These are phyloP conservation scores for Fusarium euwallaceae DNA, from an alignment of 2,329 filamentous ascomycete genomes.

Conservation along the genomic window DNA sequence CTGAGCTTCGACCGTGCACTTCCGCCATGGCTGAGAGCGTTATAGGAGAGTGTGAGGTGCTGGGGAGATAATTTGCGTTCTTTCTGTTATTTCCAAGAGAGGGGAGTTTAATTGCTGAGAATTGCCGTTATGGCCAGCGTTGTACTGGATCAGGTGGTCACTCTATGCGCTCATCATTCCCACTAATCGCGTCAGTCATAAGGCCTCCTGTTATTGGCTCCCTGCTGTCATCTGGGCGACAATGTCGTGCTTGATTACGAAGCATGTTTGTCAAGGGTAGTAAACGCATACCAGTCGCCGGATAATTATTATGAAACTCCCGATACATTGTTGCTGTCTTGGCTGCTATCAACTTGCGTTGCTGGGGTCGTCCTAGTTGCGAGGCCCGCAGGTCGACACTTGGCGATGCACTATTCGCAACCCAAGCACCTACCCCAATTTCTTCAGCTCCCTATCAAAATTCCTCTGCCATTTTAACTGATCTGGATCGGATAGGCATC, in stretches of 20 bases:
- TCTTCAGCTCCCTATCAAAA: no score
- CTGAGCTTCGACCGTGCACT: background rate
- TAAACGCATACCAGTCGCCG: background rate
- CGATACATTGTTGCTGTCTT: background rate
- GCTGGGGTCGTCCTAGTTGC: background rate
- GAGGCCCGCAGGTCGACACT: no score
- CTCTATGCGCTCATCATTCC: constrained; percentile 26
- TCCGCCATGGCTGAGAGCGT: background rate
- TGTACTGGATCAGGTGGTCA: background rate
- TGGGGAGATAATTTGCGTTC: background rate
- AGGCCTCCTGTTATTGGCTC: background rate
- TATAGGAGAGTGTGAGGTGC: background rate
- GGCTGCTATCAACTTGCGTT: background rate
- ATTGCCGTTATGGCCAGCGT: background rate
- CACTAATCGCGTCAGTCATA: constrained; percentile 30
- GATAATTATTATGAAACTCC: background rate
- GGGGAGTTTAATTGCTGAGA: background rate
- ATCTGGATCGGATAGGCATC: no score
- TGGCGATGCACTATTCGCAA: no score
- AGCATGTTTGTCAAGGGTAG: background rate
- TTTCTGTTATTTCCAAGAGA: background rate
- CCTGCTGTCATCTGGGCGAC: background rate
- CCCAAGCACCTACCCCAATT: no score
- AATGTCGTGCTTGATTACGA: background rate
- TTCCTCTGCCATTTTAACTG: no score